phyloP scores from a whole-genome alignment of 1,284 basidiomycete genomes.

The Cerioporus squamosus region DNA sequence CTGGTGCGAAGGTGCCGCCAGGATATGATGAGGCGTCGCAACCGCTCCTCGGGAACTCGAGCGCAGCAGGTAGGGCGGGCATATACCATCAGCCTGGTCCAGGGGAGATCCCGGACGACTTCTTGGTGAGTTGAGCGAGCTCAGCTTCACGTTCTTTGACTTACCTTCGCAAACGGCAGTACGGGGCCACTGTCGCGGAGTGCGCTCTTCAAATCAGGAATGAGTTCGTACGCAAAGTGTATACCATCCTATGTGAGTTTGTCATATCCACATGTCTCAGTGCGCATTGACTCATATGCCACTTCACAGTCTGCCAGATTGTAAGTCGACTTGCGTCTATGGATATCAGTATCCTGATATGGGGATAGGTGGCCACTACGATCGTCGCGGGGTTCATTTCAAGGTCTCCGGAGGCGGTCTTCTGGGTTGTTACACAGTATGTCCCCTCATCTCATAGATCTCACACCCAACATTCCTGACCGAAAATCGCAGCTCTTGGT shows the following conservation, averaged over 20 bases:
- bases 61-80: constrained; percentile 48
- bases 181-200: constrained; percentile 77
- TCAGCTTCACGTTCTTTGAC: neutral
- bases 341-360: neutral
- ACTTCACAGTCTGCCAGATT: constrained; percentile 67
- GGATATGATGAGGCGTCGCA: constrained; percentile 30
- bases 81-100: constrained; percentile 72
- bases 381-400: constrained; percentile 71
- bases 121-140: constrained; percentile 59
- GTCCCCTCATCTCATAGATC: constrained; percentile 22
- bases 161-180: constrained; percentile 46
- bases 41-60: constrained; percentile 52
- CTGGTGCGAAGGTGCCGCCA: constrained; percentile 24
- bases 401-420: constrained; percentile 55
- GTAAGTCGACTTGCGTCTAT: constrained; percentile 42
- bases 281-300: constrained; percentile 10
- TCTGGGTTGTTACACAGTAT: constrained; percentile 76
- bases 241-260: constrained; percentile 75
- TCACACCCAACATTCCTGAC: neutral
- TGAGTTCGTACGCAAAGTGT: constrained; percentile 82
- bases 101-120: constrained; percentile 81
- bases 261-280: neutral
- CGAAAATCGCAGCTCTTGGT: constrained; percentile 58
- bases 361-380: constrained; percentile 64
- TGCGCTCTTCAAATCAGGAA: constrained; percentile 71